Conservation (phyloP, 495 filamentous ascomycete species). For the Neurospora sp. region DNA sequence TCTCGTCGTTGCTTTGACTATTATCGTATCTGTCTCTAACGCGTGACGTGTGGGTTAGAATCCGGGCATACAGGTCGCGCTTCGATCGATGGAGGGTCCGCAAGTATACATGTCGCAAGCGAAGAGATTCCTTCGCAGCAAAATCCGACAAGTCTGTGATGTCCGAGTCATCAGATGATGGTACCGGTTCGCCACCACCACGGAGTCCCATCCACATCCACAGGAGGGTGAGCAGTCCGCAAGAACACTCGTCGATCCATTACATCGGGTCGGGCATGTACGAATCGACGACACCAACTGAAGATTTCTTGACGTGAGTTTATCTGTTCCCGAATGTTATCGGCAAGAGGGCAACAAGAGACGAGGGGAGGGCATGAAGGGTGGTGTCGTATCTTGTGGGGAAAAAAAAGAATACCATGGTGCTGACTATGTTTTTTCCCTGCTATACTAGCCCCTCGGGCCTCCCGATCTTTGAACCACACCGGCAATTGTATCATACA, state of each 20-base stretch:
- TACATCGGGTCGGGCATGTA: background rate
- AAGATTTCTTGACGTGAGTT: background rate
- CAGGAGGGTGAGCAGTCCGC: background rate
- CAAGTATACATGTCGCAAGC: conserved; percentile 34
- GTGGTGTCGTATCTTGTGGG: background rate
- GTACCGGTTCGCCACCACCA: background rate
- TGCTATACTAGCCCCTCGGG: background rate
- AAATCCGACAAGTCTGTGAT: background rate
- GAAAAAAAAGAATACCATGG: background rate
- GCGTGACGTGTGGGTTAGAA: conserved; percentile 9
- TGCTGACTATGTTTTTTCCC: background rate
- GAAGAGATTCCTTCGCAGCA: conserved; percentile 6
- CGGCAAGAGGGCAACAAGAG: background rate
- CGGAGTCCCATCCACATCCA: background rate
- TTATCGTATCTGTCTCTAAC: background rate
- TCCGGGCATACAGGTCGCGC: conserved; percentile 34
- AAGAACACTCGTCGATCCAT: background rate
- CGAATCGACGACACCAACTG: background rate
- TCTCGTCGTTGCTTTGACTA: background rate
- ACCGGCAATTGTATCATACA: background rate
- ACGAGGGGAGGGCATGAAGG: background rate
- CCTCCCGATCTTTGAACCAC: background rate
- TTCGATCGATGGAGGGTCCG: conserved; percentile 33
- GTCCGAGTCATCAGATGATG: conserved; percentile 1
- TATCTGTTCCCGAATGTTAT: background rate